Base-by-base conservation (phyloP, 768 basidiomycete species). In the Chiua virens region DNA sequence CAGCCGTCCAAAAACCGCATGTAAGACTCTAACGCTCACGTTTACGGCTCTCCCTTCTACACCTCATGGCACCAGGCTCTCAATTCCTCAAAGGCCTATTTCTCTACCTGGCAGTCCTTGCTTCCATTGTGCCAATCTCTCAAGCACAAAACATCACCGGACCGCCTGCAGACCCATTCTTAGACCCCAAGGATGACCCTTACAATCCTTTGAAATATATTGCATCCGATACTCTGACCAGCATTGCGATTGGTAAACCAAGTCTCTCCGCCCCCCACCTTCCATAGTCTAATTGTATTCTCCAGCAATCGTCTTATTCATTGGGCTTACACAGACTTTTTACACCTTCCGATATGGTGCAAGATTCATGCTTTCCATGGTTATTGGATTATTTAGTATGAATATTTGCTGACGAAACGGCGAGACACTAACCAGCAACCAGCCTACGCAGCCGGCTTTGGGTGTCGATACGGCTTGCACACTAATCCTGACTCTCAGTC, bases 391-490 rank as follows among this genome's bases (percentile, higher is more conserved):
- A 27, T 82, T 78, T 62, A 76, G 82, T 78, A 48, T 42, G 80
- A 47, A n/a, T 70, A 0, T 5, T 25, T 6, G 6, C 10, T 7
- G 8, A 42, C 3, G 11, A 15, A 35, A 17, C 4, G 13, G 3
- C 13, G 3, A 28, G 10, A 8, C 13, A 21, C 42, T 52, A 7
- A 49, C 5, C 43, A 42, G 17, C 18, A 9, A 64, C 18, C 20
- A 86, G 83, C 76, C 8, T 85, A 83, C 52, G 76, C 79, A 0
- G 56, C 79, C 14, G 85, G 86, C 11, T 68, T 87, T 38, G 76
- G 71, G 3, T 71, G 73, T 39, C 79, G 86, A 3, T 83, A 83
- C 47, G 80, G 73, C 25, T 63, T 86, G 47, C 80, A 82, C 60
- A 53, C 59, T 2, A 59, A 80, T 53, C 83, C 83, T 0, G 77